phyloP scores from a whole-genome alignment of 805 yeast genomes.

The Kazachstania viticola region DNA sequence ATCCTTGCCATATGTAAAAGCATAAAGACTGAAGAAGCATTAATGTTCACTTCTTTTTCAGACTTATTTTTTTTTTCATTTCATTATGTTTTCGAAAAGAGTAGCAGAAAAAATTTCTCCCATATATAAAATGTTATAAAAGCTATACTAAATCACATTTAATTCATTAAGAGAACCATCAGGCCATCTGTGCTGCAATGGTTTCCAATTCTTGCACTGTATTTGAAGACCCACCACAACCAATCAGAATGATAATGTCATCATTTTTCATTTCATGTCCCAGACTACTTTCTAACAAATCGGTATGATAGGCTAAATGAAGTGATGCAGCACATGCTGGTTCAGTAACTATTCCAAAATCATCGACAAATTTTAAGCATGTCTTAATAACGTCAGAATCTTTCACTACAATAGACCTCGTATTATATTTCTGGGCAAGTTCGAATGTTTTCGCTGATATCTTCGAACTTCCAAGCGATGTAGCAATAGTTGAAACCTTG shows the following conservation, averaged over 20 bases:
- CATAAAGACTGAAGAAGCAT: no score
- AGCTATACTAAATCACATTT: no score
- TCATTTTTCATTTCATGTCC: conserved; percentile 19
- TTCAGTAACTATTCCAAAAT: conserved; percentile 44
- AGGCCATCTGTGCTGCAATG: no score
- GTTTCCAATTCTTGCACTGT: conserved; percentile 21
- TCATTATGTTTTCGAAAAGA: no score
- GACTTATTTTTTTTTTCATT: no score
- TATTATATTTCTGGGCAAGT: conserved; percentile 30
- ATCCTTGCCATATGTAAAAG: no score
- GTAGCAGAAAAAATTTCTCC: no score
- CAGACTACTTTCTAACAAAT: conserved; percentile 9
- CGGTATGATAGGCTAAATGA: conserved; percentile 35
- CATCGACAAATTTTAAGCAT: conserved; percentile 38
- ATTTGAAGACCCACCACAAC: conserved; percentile 45
- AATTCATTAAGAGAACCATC: no score
- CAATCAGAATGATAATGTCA: conserved; percentile 41
- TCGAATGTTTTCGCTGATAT: conserved; percentile 41
- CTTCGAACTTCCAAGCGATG: conserved; percentile 50
- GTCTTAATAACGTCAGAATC: conserved; percentile 49
- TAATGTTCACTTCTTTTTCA: no score
- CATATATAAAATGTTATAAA: no score
- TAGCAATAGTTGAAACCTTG: conserved; percentile 45
- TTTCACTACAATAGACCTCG: conserved; percentile 33
- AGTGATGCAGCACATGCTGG: conserved; percentile 70